A percentile compares a stretch with the other conserved stretches of the same genome.
These are phyloP conservation scores for Epichloe sibirici DNA, from an alignment of 2,329 filamentous ascomycete genomes.

Conservation along the genomic window DNA sequence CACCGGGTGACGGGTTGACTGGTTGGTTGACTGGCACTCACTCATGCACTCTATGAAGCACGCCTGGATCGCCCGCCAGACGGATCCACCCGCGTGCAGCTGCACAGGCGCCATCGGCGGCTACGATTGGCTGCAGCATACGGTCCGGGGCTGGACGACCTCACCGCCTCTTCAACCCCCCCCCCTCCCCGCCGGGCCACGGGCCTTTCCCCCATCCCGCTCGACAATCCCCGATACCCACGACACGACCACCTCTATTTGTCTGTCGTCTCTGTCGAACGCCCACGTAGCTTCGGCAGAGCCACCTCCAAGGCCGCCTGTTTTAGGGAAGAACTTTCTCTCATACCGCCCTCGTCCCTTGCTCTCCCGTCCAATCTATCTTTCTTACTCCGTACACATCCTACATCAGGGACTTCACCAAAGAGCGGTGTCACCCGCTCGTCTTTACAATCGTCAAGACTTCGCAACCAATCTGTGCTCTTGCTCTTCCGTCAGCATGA, in stretches of 20 bases:
- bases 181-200: slow-evolving; percentile 9
- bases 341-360: slow-evolving; percentile 1
- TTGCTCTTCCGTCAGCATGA: slow-evolving; percentile 31
- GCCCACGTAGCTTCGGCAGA: slow-evolving; percentile 1
- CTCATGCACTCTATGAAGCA: not conserved
- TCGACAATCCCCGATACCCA: slow-evolving; percentile 5
- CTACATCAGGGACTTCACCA: slow-evolving; percentile 21
- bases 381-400: slow-evolving; percentile 14
- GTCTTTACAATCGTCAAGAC: slow-evolving; percentile 23
- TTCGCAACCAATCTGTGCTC: slow-evolving; percentile 19
- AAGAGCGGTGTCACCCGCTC: slow-evolving; percentile 33
- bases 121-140: slow-evolving; percentile 23
- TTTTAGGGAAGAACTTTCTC: not conserved
- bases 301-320: slow-evolving; percentile 7
- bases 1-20: not conserved
- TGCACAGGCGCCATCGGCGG: slow-evolving; percentile 18
- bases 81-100: slow-evolving; percentile 16
- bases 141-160: slow-evolving; percentile 21
- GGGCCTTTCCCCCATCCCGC: slow-evolving; percentile 5
- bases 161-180: slow-evolving; percentile 26
- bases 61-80: slow-evolving; percentile 13
- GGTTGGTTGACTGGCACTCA: not conserved
- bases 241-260: not conserved
- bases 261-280: slow-evolving; percentile 1
- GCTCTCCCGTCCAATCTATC: not conserved